Evolutionary conservation across 768 basidiomycete genomes (phyloP), one percentile per base, ranked within the genome.

Genomic region (Lentinus brumalis): DNA sequence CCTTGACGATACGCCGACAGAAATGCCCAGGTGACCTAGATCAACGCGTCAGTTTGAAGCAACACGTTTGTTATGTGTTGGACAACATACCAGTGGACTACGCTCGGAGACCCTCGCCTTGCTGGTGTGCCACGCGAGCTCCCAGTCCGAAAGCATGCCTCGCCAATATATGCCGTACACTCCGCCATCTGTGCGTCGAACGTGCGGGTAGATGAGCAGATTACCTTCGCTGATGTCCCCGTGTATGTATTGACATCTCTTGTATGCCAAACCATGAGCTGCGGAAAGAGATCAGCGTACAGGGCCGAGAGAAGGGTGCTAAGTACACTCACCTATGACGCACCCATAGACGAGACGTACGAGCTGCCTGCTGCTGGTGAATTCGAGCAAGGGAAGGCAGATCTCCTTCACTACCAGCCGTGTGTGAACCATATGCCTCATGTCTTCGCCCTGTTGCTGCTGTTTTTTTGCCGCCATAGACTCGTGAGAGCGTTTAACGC

Each of bases 11-110:
- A 57, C 1, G 57, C 53, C 8, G 62, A 66, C 44, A 61, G 51
- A 50, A 61, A 64, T 9, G 52, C 53, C 60, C 62, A 64, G 1
- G 62, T 64, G 3, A 60, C 66, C 66, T 66, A 10, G 2, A 3
- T 5, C n/a, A n/a, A 8, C 15, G 26, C 40, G 38, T 30, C 10
- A 42, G 9, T 10, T 12, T 12, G 21, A 26, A 5, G 1, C 5
- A 41, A 21, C 40, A 12, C 7, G 10, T 11, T 7, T 26, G 35
- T 35, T 35, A 6, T 3, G 10, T 1, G 8, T 6, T 9, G n/a
- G 18, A 1, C 50, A 3, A 51, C 53, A n/a, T 10, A 60, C 53
- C 29, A 47, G 44, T 14, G 47, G 39, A 6, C 50, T 47, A n/a
- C 53, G 47, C 29, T 56, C 21, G 14, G 30, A 10, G 11, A 44